Evolutionary conservation across 352 stramenopile species (phyloP).

Genomic region (Phytophthora pseudosyringae): DNA sequence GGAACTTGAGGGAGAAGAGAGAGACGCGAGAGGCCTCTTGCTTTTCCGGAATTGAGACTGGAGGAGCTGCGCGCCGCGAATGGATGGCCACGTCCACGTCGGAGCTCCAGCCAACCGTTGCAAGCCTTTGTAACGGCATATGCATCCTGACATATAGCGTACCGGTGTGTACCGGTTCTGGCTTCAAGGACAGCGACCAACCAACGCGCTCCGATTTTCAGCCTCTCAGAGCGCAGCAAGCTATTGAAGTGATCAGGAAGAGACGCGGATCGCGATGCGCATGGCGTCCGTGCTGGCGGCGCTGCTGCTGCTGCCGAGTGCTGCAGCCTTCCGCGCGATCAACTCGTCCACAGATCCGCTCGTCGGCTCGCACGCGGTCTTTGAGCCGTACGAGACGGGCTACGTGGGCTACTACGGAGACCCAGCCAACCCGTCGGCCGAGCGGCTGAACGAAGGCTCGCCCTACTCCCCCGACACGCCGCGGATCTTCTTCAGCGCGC

Average conservation of each 20-base stretch:
- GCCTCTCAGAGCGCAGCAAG: background rate
- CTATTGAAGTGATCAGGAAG: constrained; percentile 26
- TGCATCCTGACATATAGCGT: too few relatives aligned
- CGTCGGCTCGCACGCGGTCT: constrained; percentile 49
- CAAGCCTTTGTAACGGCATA: too few relatives aligned
- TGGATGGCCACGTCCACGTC: constrained; percentile 28
- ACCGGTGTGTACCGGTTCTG: too few relatives aligned
- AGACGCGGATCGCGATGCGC: constrained; percentile 5
- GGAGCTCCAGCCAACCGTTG: constrained; percentile 33
- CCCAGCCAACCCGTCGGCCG: constrained; percentile 57
- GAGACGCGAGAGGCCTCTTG: constrained; percentile 18
- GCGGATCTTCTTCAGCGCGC: constrained; percentile 54
- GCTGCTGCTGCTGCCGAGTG: constrained; percentile 19
- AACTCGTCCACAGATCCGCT: constrained; percentile 39
- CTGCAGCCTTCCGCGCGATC: constrained; percentile 46
- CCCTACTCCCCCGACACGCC: constrained; percentile 77
- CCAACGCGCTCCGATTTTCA: background rate
- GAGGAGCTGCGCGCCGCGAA: constrained; percentile 11
- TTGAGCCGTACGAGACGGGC: constrained; percentile 85
- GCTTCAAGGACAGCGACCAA: too few relatives aligned
- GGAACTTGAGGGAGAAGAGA: constrained; percentile 18
- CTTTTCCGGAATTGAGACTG: constrained; percentile 33
- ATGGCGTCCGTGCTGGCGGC: background rate
- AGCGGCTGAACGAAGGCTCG: constrained; percentile 88
- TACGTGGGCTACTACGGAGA: constrained; percentile 89